These are phyloP conservation scores for Dentipellis sp. DNA, from an alignment of 768 basidiomycete species.

Conservation along the genomic window DNA sequence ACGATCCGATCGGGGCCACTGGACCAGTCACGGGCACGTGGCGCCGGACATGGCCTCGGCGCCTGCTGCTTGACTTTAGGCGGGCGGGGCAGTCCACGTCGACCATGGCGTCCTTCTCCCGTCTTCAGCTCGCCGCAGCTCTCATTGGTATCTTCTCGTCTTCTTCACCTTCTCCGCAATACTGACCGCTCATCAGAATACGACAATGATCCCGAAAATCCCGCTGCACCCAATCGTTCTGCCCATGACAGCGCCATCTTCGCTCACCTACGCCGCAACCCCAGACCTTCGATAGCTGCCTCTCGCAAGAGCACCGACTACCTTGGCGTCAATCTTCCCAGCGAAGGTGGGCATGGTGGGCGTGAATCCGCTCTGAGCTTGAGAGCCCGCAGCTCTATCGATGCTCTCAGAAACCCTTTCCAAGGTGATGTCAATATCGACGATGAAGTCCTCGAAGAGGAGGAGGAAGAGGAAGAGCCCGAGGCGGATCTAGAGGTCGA, in stretches of 20 bases:
- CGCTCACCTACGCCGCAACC: constrained; percentile 57
- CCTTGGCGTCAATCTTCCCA: constrained; percentile 59
- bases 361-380: constrained; percentile 39
- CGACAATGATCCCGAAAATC: constrained; percentile 77
- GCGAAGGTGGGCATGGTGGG: constrained; percentile 29
- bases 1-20: neutral
- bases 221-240: constrained; percentile 46
- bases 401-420: constrained; percentile 68
- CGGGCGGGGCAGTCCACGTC: no score
- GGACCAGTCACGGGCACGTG: neutral
- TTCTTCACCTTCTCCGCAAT: neutral
- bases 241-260: constrained; percentile 85
- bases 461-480: constrained; percentile 36
- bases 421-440: constrained; percentile 50
- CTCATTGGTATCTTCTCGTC: constrained; percentile 51
- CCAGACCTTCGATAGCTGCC: constrained; percentile 28
- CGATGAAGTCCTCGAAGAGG: constrained; percentile 39
- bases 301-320: constrained; percentile 51
- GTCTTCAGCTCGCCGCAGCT: constrained; percentile 81
- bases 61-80: no score
- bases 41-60: neutral
- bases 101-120: constrained; percentile 50
- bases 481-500: constrained; percentile 64
- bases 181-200: constrained; percentile 49
- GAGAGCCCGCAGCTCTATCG: constrained; percentile 48